Evolutionary conservation across 176 grass and related monocot genomes (phyloP).

Genomic region (Neostapfia colusana): DNA sequence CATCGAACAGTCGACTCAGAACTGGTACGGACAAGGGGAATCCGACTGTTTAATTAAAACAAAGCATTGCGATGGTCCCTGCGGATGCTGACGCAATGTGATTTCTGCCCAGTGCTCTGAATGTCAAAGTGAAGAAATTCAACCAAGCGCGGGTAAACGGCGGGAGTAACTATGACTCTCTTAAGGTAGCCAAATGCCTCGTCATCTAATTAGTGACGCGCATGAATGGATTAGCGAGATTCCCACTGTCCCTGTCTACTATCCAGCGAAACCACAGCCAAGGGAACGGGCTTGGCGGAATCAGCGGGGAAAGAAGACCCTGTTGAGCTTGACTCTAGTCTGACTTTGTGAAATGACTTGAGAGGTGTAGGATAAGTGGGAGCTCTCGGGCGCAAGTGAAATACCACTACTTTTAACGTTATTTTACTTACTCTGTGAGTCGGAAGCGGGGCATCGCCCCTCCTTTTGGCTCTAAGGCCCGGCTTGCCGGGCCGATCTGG

Average conservation of each 20-base stretch:
- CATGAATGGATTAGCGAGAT: slow-evolving; percentile 70
- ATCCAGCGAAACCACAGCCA: slow-evolving; percentile 28
- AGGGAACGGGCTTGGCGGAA: too few relatives aligned
- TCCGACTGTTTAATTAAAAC: slow-evolving; percentile 80
- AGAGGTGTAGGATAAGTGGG: slow-evolving; percentile 12
- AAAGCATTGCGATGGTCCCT: slow-evolving; percentile 66
- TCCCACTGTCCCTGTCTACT: slow-evolving; percentile 39
- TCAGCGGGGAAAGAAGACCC: too few relatives aligned
- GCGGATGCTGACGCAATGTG: slow-evolving; percentile 58
- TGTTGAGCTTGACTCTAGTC: too few relatives aligned
- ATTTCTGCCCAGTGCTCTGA: slow-evolving; percentile 80
- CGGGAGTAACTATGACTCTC: slow-evolving; percentile 49
- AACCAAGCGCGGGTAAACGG: slow-evolving; percentile 74
- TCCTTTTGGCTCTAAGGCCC: background rate
- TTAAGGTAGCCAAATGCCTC: slow-evolving; percentile 30
- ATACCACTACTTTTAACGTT: slow-evolving; percentile 80
- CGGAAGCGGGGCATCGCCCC: slow-evolving; percentile 34
- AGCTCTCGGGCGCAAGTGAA: slow-evolving; percentile 47
- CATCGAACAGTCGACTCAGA: slow-evolving; percentile 13
- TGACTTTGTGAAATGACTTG: too few relatives aligned
- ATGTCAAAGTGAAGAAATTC: slow-evolving; percentile 95
- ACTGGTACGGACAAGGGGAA: slow-evolving; percentile 71
- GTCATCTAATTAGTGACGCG: slow-evolving; percentile 60
- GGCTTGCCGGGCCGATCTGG: background rate
- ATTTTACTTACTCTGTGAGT: slow-evolving; percentile 69